Evolutionary conservation across 2,329 filamentous ascomycete species (phyloP).

Genomic region (Fusarium compactum): DNA sequence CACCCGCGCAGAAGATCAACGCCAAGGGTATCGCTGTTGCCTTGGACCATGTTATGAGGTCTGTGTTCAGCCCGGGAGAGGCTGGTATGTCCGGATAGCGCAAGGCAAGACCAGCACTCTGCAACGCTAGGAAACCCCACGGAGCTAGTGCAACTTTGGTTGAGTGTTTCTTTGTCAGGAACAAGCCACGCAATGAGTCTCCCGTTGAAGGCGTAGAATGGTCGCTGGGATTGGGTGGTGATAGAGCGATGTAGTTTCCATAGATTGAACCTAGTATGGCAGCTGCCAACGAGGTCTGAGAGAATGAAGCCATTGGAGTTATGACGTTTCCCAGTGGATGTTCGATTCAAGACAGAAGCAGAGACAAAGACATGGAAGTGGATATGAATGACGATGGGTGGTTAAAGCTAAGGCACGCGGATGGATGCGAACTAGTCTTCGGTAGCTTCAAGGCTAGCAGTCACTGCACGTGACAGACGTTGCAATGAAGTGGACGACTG

Average conservation of each 20-base stretch:
- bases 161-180: conserved; percentile 46
- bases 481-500: background rate
- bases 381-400: conserved; percentile 4
- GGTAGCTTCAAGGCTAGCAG: background rate
- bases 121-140: conserved; percentile 38
- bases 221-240: conserved; percentile 49
- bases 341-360: background rate
- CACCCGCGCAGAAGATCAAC: conserved; percentile 49
- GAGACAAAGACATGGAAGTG: background rate
- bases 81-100: conserved; percentile 37
- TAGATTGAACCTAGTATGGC: conserved; percentile 46
- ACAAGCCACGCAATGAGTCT: conserved; percentile 43
- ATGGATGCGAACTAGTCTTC: background rate
- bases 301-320: conserved; percentile 15
- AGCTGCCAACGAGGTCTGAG: conserved; percentile 37
- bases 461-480: background rate
- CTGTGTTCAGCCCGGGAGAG: conserved; percentile 45
- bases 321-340: background rate
- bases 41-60: conserved; percentile 54
- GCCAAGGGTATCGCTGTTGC: conserved; percentile 52
- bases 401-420: background rate
- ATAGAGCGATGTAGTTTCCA: conserved; percentile 50
- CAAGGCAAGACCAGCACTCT: conserved; percentile 40
- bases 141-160: conserved; percentile 42
- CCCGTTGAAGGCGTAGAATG: conserved; percentile 22